These are phyloP conservation scores for Coemansia sp. DNA, from an alignment of 192 early-diverging fungal genomes.

Conservation along the genomic window DNA sequence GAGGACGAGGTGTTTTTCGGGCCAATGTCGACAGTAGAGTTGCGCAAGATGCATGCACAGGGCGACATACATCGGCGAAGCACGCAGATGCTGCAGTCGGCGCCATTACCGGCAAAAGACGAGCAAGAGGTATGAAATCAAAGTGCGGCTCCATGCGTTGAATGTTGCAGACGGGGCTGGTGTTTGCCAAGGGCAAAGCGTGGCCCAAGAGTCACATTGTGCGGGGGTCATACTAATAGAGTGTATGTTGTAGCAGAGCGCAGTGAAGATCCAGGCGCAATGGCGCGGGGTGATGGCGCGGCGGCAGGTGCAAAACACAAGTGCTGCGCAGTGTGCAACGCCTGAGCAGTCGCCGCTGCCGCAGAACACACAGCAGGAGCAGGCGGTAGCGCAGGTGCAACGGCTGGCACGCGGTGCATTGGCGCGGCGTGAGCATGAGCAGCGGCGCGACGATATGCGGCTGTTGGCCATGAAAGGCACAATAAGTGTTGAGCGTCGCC, in stretches of 20 bases:
- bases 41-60: constrained; percentile 17
- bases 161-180: too few relatives aligned
- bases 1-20: constrained; percentile 52
- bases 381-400: constrained; percentile 17
- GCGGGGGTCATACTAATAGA: neutral
- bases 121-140: too few relatives aligned
- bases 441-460: constrained; percentile 23
- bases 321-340: constrained; percentile 8
- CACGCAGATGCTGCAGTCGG: constrained; percentile 19
- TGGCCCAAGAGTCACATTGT: too few relatives aligned
- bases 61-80: constrained; percentile 23
- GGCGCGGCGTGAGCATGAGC: constrained; percentile 9
- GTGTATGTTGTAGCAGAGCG: constrained; percentile 8
- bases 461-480: constrained; percentile 27
- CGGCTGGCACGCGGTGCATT: constrained; percentile 19
- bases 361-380: neutral
- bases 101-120: constrained; percentile 11
- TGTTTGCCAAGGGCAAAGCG: too few relatives aligned
- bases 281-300: constrained; percentile 7
- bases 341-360: constrained; percentile 17
- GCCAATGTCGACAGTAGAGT: constrained; percentile 24
- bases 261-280: constrained; percentile 12
- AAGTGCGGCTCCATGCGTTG: too few relatives aligned
- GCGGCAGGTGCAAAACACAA: neutral
- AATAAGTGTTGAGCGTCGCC: constrained; percentile 33